Percentiles rank a stretch among this genome's conserved stretches.
Conservation (phyloP, 192 early-diverging fungal species). For the Geranomyces michiganensis region DNA sequence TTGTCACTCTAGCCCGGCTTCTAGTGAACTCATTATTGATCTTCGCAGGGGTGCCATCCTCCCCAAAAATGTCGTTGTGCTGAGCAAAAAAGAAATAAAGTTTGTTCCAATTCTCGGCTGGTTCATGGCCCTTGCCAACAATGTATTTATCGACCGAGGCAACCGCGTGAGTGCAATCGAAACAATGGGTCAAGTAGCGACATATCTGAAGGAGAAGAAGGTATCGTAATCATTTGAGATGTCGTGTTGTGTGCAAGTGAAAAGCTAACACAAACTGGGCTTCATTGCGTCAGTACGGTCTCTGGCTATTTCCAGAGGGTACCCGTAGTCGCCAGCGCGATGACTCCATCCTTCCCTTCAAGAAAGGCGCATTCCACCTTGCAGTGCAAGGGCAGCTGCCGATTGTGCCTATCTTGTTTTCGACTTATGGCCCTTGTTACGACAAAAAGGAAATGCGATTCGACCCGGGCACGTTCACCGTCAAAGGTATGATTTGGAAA, state of each 20-base stretch:
- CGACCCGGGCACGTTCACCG: slow-evolving; percentile 33
- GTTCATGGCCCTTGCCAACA: slow-evolving; percentile 79
- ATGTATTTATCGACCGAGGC: slow-evolving; percentile 85
- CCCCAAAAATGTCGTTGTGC: slow-evolving; percentile 11
- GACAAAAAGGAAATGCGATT: slow-evolving; percentile 36
- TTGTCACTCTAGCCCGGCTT: background rate
- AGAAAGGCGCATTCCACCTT: slow-evolving; percentile 90
- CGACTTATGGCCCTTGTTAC: slow-evolving; percentile 56
- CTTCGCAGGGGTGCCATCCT: slow-evolving; percentile 16
- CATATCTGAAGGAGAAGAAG: slow-evolving; percentile 71
- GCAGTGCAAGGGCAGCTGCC: slow-evolving; percentile 84
- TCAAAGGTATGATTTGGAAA: slow-evolving; percentile 50
- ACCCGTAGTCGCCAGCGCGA: slow-evolving; percentile 74
- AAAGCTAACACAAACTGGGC: too few relatives aligned
- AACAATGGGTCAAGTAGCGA: slow-evolving; percentile 75
- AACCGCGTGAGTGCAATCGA: slow-evolving; percentile 78
- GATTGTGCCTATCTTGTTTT: slow-evolving; percentile 84
- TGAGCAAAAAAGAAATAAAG: slow-evolving; percentile 64
- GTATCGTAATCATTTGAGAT: too few relatives aligned
- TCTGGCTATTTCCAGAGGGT: slow-evolving; percentile 93
- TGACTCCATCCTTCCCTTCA: too few relatives aligned
- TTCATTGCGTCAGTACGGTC: too few relatives aligned
- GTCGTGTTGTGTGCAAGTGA: too few relatives aligned
- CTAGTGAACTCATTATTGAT: background rate
- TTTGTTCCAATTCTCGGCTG: slow-evolving; percentile 75